phyloP scores from a whole-genome alignment of 1,139 yeast genomes.

The Hyphopichia wangnamkhiaoensis region DNA sequence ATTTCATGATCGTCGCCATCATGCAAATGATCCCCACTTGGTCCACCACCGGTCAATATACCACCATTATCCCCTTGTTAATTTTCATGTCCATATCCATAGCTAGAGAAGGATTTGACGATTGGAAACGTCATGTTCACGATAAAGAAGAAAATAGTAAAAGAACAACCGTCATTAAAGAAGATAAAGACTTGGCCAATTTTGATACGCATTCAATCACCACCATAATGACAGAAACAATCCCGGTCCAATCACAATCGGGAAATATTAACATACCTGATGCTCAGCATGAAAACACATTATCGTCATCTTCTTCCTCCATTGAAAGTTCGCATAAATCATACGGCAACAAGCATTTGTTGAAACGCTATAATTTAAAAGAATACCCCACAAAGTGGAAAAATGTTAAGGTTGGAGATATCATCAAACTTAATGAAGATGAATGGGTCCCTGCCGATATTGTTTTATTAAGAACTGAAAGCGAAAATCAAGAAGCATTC shows the following conservation, averaged over 20 bases:
- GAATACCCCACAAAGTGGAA: conserved; percentile 61
- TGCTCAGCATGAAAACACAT: conserved; percentile 2
- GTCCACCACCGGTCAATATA: conserved; percentile 97
- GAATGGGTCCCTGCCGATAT: conserved; percentile 96
- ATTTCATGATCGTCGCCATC: conserved; percentile 84
- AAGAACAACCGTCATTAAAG: conserved; percentile 42
- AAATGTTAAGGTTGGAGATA: conserved; percentile 80
- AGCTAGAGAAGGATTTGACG: conserved; percentile 91
- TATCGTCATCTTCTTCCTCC: conserved; percentile 10
- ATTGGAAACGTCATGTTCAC: conserved; percentile 80
- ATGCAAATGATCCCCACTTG: conserved; percentile 95
- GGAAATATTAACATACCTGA: conserved; percentile 1
- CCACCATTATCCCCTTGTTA: conserved; percentile 86
- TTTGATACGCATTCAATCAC: conserved; percentile 41
- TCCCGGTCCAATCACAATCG: conserved; percentile 12
- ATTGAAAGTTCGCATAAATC: neutral
- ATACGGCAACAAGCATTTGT: conserved; percentile 24
- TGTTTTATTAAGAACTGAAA: conserved; percentile 65
- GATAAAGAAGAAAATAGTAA: conserved; percentile 85
- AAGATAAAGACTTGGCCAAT: conserved; percentile 25
- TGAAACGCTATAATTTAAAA: conserved; percentile 36
- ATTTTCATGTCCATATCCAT: conserved; percentile 90
- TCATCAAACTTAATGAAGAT: conserved; percentile 68
- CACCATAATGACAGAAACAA: conserved; percentile 41
- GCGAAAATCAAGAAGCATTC: conserved; percentile 70